Evolutionary conservation across 2,329 filamentous ascomycete species (phyloP).

Genomic region (Colletotrichum gloeosporioides): DNA sequence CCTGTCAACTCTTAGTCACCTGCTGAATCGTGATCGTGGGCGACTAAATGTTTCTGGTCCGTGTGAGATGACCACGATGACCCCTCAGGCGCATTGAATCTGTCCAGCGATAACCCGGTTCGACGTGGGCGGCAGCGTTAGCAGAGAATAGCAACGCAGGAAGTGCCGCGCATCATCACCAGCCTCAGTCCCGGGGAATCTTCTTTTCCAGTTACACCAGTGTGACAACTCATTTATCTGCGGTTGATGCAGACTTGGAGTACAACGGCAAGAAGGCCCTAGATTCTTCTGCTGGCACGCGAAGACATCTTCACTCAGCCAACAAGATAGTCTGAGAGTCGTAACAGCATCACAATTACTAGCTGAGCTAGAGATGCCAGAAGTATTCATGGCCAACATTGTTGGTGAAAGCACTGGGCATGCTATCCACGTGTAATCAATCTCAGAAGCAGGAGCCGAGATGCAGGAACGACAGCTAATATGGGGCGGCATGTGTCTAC

Average conservation of each 20-base stretch:
- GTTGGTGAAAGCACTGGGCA: not conserved
- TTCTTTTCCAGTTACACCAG: not conserved
- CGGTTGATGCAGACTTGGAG: not conserved
- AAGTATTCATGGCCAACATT: not conserved
- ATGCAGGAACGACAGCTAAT: constrained; percentile 10
- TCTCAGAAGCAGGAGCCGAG: not conserved
- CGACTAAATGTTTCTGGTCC: not conserved
- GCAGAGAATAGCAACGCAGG: not conserved
- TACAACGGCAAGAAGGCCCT: not conserved
- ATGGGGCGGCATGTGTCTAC: not conserved
- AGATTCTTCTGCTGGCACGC: too few species aligned
- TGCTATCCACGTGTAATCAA: not conserved
- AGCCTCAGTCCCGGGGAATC: not conserved
- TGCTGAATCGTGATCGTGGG: not conserved
- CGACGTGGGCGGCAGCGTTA: not conserved
- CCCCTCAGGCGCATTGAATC: not conserved
- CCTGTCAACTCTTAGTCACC: not conserved
- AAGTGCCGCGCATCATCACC: not conserved
- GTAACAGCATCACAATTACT: not conserved
- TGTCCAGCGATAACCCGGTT: not conserved
- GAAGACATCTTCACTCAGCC: too few species aligned
- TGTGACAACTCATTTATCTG: not conserved
- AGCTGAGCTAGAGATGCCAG: not conserved
- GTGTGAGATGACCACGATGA: not conserved
- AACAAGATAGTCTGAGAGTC: not conserved